Evolutionary conservation across 2,329 filamentous ascomycete species (phyloP), one percentile per base, ranked within the genome.

Genomic region (Trichoderma breve): DNA sequence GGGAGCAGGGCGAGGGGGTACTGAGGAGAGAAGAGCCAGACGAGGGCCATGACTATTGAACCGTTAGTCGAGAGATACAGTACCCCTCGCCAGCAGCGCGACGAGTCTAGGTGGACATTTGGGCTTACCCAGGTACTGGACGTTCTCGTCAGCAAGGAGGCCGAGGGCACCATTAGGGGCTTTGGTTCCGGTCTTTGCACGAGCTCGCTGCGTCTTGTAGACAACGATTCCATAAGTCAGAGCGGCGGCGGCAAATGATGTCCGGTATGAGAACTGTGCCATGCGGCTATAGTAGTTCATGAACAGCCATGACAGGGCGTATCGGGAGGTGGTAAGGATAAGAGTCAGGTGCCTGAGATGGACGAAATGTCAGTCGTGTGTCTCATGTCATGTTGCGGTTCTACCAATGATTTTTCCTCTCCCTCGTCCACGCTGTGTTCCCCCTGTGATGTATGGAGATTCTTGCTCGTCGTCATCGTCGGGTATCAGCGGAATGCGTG

Each of bases 201-300:
- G 92, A 77, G 95, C 93, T 76, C 95, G 91, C 86, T 95, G 93
- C 72, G 94, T 95, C 89, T 99, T 99, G 88, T 97, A 98, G 74
- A 99, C 95, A 64, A 99, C 96, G 76, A 99, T 98, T 76, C 96
- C 95, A 83, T 99, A 99, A 12, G 96, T 98, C 64, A 90, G 89
- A 62, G 94, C 94, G 6, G 96, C 96, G 3, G 95, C 91, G 77
- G 98, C 76, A 82, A 99, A 99, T 72, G 95, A 93, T 70, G 92
- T 89, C 78, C 96, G 95, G 86, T 99, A 99, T 71, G 92, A 92
- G 82, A 96, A 91, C 76, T 89, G 87, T 62, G 95, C 95, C 86
- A 90, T 90, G 80, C 89, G 84, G 72, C 90, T 91, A 81, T 92
- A 92, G 82, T 90, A 94, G 87, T 97, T 97, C 87, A 98, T 92